A percentile compares a stretch with the other conserved stretches of the same genome.
These are phyloP conservation scores for Protomyces lactucae-debilis DNA, from an alignment of 1,139 yeast species.

Conservation along the genomic window DNA sequence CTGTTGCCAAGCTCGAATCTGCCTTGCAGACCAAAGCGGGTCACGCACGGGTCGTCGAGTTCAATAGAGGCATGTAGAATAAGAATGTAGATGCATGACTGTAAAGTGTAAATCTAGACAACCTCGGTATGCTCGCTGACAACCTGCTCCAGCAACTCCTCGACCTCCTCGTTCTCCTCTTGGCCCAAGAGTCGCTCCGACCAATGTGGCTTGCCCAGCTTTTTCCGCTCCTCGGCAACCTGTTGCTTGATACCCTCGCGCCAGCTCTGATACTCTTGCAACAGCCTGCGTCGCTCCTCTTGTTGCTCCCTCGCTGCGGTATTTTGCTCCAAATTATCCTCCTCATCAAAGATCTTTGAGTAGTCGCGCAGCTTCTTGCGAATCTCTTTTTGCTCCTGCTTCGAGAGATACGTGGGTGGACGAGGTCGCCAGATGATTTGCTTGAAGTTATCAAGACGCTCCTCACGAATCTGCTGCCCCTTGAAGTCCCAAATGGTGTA, in stretches of 20 bases:
- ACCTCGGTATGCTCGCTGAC: conserved; percentile 40
- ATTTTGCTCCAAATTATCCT: conserved; percentile 94
- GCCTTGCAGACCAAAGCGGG: neutral
- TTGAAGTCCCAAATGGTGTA: conserved; percentile 80
- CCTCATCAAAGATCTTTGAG: conserved; percentile 88
- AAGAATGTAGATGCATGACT: neutral
- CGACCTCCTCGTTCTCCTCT: conserved; percentile 23
- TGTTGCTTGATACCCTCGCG: conserved; percentile 49
- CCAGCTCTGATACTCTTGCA: conserved; percentile 83
- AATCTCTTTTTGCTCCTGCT: conserved; percentile 80
- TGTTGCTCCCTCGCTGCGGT: conserved; percentile 88
- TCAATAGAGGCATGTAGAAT: conserved; percentile 19
- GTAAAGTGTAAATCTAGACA: conserved; percentile 12
- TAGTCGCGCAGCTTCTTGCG: conserved; percentile 84
- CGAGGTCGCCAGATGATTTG: conserved; percentile 97
- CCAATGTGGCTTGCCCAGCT: conserved; percentile 24
- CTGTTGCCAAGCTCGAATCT: neutral
- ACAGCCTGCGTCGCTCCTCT: conserved; percentile 71
- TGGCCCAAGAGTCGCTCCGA: conserved; percentile 16
- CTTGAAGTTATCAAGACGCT: conserved; percentile 73
- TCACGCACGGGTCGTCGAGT: conserved; percentile 4
- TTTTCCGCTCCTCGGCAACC: conserved; percentile 27
- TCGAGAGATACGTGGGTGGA: conserved; percentile 70
- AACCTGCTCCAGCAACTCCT: conserved; percentile 27
- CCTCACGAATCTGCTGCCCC: conserved; percentile 72